Percentiles rank a stretch among this genome's conserved stretches.
Evolutionary conservation across 805 yeast species (phyloP).

Genomic region (Saturnispora silvae): DNA sequence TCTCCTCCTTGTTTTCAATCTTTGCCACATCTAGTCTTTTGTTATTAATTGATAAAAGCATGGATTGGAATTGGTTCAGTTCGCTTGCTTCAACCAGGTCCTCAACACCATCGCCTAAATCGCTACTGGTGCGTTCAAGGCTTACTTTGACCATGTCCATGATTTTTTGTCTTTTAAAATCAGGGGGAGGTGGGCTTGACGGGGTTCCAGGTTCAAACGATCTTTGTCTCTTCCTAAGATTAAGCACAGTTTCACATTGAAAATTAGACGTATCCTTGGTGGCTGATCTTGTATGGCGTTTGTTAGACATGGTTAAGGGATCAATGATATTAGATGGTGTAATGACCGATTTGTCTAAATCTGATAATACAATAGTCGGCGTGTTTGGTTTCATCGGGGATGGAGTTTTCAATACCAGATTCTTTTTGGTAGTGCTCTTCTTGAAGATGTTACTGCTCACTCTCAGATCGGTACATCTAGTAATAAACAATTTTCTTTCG

Average conservation of each 20-base stretch:
- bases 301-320: neutral
- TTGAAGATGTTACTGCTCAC: neutral
- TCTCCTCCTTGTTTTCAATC: neutral
- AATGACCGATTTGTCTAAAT: neutral
- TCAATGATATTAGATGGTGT: neutral
- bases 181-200: neutral
- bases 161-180: neutral
- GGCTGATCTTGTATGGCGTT: conserved; percentile 7
- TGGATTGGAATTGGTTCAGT: neutral
- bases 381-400: neutral
- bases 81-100: conserved; percentile 1
- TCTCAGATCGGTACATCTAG: neutral
- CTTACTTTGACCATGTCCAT: neutral
- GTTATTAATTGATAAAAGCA: neutral
- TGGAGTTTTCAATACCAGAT: neutral
- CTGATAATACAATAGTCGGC: neutral
- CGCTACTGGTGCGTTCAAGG: conserved; percentile 1
- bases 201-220: conserved; percentile 5
- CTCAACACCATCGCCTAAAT: neutral
- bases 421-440: neutral
- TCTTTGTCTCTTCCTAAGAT: conserved; percentile 4
- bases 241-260: conserved; percentile 6
- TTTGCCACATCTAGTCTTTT: neutral
- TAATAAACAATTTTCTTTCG: neutral
- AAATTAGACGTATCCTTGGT: neutral